Evolutionary conservation across 2,329 filamentous ascomycete genomes (phyloP).

Genomic region (Fusarium fujikuroi): DNA sequence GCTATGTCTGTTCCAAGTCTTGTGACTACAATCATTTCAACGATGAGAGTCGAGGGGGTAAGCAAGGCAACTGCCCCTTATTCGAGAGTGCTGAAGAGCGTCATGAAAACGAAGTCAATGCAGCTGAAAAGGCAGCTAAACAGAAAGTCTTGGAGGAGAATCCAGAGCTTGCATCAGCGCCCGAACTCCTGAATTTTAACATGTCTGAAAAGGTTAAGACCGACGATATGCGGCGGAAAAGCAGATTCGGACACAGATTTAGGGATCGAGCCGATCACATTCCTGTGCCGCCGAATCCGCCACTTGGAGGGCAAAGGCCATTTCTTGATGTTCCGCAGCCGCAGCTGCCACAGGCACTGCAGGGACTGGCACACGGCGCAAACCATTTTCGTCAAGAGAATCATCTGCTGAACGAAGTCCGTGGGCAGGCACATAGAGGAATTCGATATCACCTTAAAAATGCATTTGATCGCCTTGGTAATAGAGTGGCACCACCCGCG

Average conservation of each 20-base stretch:
- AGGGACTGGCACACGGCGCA: neutral
- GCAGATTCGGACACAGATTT: neutral
- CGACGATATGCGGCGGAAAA: constrained; percentile 51
- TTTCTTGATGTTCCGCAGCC: neutral
- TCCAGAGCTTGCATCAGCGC: constrained; percentile 62
- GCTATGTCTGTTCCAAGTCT: constrained; percentile 77
- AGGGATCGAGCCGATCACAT: neutral
- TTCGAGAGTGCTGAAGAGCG: constrained; percentile 71
- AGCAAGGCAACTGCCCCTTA: constrained; percentile 69
- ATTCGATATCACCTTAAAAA: neutral
- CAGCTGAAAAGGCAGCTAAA: constrained; percentile 68
- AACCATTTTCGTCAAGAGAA: neutral
- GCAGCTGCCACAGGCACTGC: neutral
- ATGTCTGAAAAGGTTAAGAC: constrained; percentile 64
- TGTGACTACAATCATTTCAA: constrained; percentile 78
- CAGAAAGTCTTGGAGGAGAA: constrained; percentile 67
- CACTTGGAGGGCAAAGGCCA: neutral
- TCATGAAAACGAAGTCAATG: constrained; percentile 71
- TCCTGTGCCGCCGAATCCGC: neutral
- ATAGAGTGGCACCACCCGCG: neutral
- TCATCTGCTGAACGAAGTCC: neutral
- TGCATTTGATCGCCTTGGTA: neutral
- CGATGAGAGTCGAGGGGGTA: constrained; percentile 59
- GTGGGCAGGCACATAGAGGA: neutral
- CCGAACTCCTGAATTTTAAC: constrained; percentile 67